Conservation (phyloP, 768 basidiomycete genomes). For the Amylocystis lapponica region DNA sequence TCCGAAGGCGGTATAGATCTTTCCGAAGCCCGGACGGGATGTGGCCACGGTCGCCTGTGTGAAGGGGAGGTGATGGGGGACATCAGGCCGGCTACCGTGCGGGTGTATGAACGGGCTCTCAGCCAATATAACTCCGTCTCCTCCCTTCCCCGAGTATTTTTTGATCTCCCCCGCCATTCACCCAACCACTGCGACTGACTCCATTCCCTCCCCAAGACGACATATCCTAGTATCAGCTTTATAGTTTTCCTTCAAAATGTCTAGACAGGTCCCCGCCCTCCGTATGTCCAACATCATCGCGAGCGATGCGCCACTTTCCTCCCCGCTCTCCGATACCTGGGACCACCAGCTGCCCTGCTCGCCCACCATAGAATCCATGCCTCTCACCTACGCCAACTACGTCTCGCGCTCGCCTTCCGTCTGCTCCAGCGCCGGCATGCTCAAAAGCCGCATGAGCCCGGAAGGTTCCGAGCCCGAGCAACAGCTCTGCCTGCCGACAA, state of each 20-base stretch:
- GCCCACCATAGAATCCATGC: no score
- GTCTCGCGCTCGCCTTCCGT: conserved; percentile 27
- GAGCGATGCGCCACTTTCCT: conserved; percentile 52
- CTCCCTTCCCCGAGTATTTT: neutral
- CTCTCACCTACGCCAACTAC: conserved; percentile 36
- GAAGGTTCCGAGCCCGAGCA: conserved; percentile 42
- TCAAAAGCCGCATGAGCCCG: conserved; percentile 46
- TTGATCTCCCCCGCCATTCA: neutral
- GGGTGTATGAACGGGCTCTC: neutral
- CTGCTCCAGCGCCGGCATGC: conserved; percentile 45
- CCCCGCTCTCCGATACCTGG: conserved; percentile 44
- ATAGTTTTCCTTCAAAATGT: conserved; percentile 7
- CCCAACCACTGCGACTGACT: neutral
- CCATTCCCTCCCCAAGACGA: neutral
- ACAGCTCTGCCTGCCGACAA: conserved; percentile 58
- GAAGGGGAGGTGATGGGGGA: no score
- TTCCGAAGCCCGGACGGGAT: no score
- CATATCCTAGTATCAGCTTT: no score
- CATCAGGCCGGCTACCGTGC: conserved; percentile 1
- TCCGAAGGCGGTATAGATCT: no score
- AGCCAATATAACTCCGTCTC: conserved; percentile 4
- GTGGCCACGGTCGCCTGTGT: no score
- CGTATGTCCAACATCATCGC: conserved; percentile 54
- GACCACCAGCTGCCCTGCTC: conserved; percentile 39
- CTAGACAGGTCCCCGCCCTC: conserved; percentile 21